Percentiles rank a stretch among this genome's conserved stretches.
These are phyloP conservation scores for Metarhizium guizhouense DNA, from an alignment of 2,329 filamentous ascomycete genomes.

Conservation along the genomic window DNA sequence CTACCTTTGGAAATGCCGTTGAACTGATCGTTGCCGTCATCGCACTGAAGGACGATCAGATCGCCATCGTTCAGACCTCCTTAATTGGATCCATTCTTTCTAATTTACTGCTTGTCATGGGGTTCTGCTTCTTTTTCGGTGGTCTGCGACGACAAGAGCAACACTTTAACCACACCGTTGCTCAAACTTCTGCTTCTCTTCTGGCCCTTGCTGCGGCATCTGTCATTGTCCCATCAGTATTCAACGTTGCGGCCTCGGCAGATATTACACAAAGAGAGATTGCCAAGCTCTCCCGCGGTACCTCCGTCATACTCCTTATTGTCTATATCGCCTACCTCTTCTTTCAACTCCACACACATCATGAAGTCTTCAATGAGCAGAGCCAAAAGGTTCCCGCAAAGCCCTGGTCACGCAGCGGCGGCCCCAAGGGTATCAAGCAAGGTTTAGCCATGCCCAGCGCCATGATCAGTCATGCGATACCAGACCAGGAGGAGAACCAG, in stretches of 20 bases:
- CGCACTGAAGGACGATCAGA: slow-evolving; percentile 63
- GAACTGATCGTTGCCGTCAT: slow-evolving; percentile 85
- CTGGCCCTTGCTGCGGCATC: slow-evolving; percentile 71
- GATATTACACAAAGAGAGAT: slow-evolving; percentile 38
- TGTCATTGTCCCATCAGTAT: slow-evolving; percentile 85
- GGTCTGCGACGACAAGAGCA: slow-evolving; percentile 73
- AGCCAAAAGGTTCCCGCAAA: slow-evolving; percentile 66
- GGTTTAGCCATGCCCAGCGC: slow-evolving; percentile 14
- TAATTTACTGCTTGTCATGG: slow-evolving; percentile 80
- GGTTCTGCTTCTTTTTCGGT: slow-evolving; percentile 87
- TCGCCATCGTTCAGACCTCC: slow-evolving; percentile 85
- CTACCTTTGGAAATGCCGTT: slow-evolving; percentile 86
- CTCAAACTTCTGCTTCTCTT: slow-evolving; percentile 77
- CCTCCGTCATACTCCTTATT: slow-evolving; percentile 69
- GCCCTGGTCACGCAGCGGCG: slow-evolving; percentile 29
- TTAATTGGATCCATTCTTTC: slow-evolving; percentile 87
- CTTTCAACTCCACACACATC: slow-evolving; percentile 87
- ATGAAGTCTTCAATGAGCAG: slow-evolving; percentile 67
- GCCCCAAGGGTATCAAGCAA: slow-evolving; percentile 3
- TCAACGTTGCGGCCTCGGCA: slow-evolving; percentile 42
- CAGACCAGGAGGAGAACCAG: slow-evolving; percentile 27
- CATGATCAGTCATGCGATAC: slow-evolving; percentile 26
- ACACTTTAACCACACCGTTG: slow-evolving; percentile 85
- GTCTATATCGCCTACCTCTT: slow-evolving; percentile 78
- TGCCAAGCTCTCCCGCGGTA: slow-evolving; percentile 60